Conservation (phyloP, 139 green algal genomes). For the Astrephomene gubernaculifera region DNA sequence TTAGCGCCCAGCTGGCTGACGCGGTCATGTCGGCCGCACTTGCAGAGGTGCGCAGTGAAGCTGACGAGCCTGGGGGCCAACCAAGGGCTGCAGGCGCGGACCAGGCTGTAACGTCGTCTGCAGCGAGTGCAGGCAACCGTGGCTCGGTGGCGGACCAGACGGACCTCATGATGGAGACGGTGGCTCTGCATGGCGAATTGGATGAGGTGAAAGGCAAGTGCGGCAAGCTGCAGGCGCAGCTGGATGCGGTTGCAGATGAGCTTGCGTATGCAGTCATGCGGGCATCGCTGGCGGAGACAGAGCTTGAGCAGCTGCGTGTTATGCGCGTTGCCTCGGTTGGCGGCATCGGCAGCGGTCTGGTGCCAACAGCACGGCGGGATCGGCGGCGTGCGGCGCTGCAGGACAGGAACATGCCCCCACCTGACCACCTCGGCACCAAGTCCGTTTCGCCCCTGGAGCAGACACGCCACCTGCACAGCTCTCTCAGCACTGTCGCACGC, state of each 20-base stretch:
- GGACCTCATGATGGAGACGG: constrained; percentile 40
- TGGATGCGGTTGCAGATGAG: constrained; percentile 19
- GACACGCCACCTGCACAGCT: neutral
- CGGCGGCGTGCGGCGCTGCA: neutral
- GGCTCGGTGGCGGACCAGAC: neutral
- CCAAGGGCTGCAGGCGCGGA: neutral
- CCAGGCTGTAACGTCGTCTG: too few species aligned
- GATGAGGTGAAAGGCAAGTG: constrained; percentile 9
- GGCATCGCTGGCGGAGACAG: constrained; percentile 10
- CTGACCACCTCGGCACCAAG: constrained; percentile 7
- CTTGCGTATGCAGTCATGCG: constrained; percentile 4
- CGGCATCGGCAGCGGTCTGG: neutral
- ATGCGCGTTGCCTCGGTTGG: neutral
- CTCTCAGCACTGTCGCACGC: neutral
- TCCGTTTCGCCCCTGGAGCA: neutral
- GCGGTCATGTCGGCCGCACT: constrained; percentile 23
- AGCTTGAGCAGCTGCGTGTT: constrained; percentile 11
- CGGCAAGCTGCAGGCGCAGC: neutral
- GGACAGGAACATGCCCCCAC: neutral
- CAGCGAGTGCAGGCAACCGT: neutral
- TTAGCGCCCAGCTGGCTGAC: constrained; percentile 3
- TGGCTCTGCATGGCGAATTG: constrained; percentile 36
- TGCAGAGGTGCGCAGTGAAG: too few species aligned
- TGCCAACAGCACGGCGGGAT: neutral
- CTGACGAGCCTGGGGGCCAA: neutral